Conservation (phyloP, 257 asterid species). For the Cinchona pubescens region DNA sequence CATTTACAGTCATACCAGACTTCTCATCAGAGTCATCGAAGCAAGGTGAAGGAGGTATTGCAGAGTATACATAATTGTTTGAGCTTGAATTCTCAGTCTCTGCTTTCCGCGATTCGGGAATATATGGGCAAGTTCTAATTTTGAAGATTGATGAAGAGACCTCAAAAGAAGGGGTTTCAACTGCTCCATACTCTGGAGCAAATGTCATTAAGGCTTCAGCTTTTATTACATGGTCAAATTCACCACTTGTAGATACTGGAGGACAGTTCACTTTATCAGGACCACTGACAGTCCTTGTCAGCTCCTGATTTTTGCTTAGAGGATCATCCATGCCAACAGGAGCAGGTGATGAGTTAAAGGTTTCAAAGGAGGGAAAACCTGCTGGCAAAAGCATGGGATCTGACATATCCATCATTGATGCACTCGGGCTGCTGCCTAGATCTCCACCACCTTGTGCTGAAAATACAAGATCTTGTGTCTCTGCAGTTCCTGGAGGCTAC, state of each 20-base stretch:
- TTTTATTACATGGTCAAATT: conserved; percentile 85
- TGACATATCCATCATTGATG: conserved; percentile 77
- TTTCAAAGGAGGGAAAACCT: conserved; percentile 65
- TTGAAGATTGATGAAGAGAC: conserved; percentile 60
- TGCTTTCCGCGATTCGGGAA: conserved; percentile 80
- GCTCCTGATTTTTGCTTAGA: conserved; percentile 59
- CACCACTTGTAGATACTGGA: conserved; percentile 50
- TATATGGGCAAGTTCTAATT: conserved; percentile 87
- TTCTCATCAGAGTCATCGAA: conserved; percentile 67
- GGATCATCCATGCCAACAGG: conserved; percentile 61
- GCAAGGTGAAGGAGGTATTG: conserved; percentile 86
- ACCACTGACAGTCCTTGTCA: conserved; percentile 34
- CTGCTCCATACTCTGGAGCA: conserved; percentile 95
- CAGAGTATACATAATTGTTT: conserved; percentile 78
- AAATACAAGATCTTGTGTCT: conserved; percentile 56
- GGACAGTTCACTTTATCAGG: conserved; percentile 47
- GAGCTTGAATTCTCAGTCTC: conserved; percentile 80
- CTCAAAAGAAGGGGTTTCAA: conserved; percentile 71
- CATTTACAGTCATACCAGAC: conserved; percentile 46
- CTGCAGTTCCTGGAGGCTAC: conserved; percentile 98
- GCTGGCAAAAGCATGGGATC: conserved; percentile 78
- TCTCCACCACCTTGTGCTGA: conserved; percentile 77
- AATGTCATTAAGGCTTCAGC: conserved; percentile 96
- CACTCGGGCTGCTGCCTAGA: conserved; percentile 68
- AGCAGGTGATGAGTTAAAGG: conserved; percentile 56